A percentile compares a stretch with the other conserved stretches of the same genome.
Evolutionary conservation across 2,329 filamentous ascomycete genomes (phyloP).

Genomic region (Cadophora gregata): DNA sequence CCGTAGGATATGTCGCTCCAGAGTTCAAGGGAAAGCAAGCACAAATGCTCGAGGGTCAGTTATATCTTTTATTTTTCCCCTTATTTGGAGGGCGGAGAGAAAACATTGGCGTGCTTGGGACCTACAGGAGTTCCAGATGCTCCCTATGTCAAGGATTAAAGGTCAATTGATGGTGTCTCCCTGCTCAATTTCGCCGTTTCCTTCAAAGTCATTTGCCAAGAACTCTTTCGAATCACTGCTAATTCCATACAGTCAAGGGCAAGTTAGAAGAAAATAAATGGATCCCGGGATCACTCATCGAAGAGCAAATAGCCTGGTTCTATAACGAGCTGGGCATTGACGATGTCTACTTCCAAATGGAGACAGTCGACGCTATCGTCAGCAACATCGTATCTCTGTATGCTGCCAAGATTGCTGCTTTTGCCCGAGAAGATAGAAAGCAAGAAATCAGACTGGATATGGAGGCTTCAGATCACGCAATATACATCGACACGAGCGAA

Average conservation of each 20-base stretch:
- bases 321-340: slow-evolving; percentile 98
- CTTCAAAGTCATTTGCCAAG: no score
- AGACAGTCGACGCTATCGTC: slow-evolving; percentile 83
- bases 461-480: slow-evolving; percentile 91
- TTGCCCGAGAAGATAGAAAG: slow-evolving; percentile 89
- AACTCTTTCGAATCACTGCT: slow-evolving; percentile 18
- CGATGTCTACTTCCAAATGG: slow-evolving; percentile 96
- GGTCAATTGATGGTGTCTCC: background rate
- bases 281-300: slow-evolving; percentile 83
- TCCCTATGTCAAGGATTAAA: background rate
- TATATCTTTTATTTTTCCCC: background rate
- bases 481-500: slow-evolving; percentile 97
- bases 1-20: slow-evolving; percentile 92
- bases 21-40: slow-evolving; percentile 91
- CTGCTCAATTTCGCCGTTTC: background rate
- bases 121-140: background rate
- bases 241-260: slow-evolving; percentile 55
- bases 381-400: slow-evolving; percentile 96
- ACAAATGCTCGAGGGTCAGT: slow-evolving; percentile 57
- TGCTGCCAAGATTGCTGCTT: slow-evolving; percentile 94
- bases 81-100: background rate
- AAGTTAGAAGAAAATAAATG: slow-evolving; percentile 78
- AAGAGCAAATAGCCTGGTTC: slow-evolving; percentile 92
- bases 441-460: slow-evolving; percentile 96
- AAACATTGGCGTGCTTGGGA: background rate